These are phyloP conservation scores for Thamnidium elegans DNA, from an alignment of 192 early-diverging fungal species.

Conservation along the genomic window DNA sequence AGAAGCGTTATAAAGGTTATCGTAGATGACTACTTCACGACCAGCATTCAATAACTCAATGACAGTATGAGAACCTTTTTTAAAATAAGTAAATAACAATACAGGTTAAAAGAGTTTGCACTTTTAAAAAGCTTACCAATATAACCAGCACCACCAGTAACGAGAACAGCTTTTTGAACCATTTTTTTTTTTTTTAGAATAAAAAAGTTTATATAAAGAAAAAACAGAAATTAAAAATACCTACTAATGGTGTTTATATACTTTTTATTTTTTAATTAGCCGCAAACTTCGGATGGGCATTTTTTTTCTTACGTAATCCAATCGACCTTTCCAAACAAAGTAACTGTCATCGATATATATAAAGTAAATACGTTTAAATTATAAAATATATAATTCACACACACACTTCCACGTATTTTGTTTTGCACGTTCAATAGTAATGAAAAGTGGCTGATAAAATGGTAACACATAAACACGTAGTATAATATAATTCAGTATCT, in stretches of 20 bases:
- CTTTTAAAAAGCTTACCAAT: slow-evolving; percentile 51
- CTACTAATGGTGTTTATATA: neutral
- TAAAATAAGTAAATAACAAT: neutral
- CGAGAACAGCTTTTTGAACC: slow-evolving; percentile 42
- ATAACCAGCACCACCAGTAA: slow-evolving; percentile 81
- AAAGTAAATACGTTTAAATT: no score
- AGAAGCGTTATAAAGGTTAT: slow-evolving; percentile 82
- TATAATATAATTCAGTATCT: no score
- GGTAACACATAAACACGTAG: no score
- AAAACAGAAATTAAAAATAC: neutral
- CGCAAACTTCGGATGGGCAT: neutral
- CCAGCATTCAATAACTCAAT: slow-evolving; percentile 68
- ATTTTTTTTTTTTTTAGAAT: slow-evolving; percentile 6
- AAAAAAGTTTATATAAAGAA: neutral
- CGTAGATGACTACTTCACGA: slow-evolving; percentile 81
- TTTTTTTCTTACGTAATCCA: neutral
- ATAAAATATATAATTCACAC: no score
- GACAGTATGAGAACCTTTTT: slow-evolving; percentile 75
- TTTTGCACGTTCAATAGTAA: neutral
- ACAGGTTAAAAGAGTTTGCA: neutral
- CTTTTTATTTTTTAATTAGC: neutral
- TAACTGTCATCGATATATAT: neutral
- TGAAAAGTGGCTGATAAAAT: no score
- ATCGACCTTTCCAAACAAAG: neutral
- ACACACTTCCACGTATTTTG: neutral